These are phyloP conservation scores for Thielaviopsis ethacetica DNA, from an alignment of 2,329 filamentous ascomycete genomes.

Conservation along the genomic window DNA sequence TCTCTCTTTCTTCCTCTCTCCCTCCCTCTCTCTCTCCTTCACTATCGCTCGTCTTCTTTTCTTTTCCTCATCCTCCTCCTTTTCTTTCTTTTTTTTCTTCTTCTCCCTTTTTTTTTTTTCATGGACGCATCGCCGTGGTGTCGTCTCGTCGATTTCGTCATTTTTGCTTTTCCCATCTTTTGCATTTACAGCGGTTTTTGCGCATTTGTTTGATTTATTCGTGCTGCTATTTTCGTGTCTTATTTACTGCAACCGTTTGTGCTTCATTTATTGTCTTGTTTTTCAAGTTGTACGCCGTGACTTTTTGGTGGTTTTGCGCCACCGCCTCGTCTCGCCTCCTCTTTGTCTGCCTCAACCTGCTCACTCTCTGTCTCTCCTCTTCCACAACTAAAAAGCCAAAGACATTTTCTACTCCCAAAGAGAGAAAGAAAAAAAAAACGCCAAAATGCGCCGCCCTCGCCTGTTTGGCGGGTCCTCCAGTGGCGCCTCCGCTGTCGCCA, in stretches of 20 bases:
- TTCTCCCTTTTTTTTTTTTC: background rate
- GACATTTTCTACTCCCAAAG: background rate
- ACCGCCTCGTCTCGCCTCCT: no score
- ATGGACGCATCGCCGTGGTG: background rate
- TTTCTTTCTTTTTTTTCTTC: background rate
- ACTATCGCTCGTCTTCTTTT: background rate
- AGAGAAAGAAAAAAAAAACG: no score
- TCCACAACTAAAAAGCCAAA: background rate
- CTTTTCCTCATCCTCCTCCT: background rate
- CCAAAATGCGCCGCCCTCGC: slow-evolving; percentile 1
- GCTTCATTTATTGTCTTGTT: background rate
- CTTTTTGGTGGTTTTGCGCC: no score
- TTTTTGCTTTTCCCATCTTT: no score
- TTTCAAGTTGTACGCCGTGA: background rate
- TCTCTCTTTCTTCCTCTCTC: background rate
- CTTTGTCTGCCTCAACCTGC: no score
- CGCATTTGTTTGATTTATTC: background rate
- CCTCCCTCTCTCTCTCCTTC: no score
- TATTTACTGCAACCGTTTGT: background rate
- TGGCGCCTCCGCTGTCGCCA: background rate
- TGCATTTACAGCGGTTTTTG: background rate
- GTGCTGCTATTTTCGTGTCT: background rate
- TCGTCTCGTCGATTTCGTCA: background rate
- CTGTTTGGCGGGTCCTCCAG: background rate
- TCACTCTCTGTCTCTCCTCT: background rate